Evolutionary conservation across 2,329 filamentous ascomycete genomes (phyloP), one percentile per base, ranked within the genome.

Genomic region (Aspergillus calidoustus): DNA sequence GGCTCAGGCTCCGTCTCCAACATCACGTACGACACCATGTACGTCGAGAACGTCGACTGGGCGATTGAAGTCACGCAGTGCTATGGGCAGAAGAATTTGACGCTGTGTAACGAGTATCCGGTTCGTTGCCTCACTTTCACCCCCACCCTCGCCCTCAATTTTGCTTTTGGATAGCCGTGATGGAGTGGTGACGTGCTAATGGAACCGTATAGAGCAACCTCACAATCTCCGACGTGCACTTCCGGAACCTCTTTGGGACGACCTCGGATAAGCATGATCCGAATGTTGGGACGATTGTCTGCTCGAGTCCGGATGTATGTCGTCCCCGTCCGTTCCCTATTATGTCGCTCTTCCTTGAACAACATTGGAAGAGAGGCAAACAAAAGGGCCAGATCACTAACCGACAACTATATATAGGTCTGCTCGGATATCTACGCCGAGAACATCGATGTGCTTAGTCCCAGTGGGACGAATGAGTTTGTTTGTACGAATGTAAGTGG

Each of bases 41-140:
- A 77, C 43, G 80, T 88, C 62, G 74, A 81, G 41, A 88, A 89
- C 63, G 87, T 89, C 63, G 88, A 90, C 70, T 88, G 86, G 68
- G 85, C 85, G 2, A 86, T 89, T 65, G 84, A 87, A 62, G 79
- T 89, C 52, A 86, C 86, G n/a, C 87, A 89, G 71, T 89, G 87
- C 77, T 88, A 89, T 63, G 86, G 86, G 8, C 85, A 88, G 74
- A 83, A 79, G 63, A 88, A 89, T 68, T 69, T 84, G 54, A 87
- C 86, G 2, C 79, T 88, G n/a, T 89, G 87, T 76, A 81, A 84
- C 48, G 67, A 84, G 72, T 85, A 77, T 68, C 87, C 86, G 2
- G 84, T 84, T 59, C 68, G 73, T 60, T 1, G 52, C 17, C 7
- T 11, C 6, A 25, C n/a, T n/a, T n/a, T n/a, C n/a, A n/a, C n/a